Evolutionary conservation across 345 rosid genomes (phyloP), one percentile per base, ranked within the genome.

Genomic region (Erodium maritimum): DNA sequence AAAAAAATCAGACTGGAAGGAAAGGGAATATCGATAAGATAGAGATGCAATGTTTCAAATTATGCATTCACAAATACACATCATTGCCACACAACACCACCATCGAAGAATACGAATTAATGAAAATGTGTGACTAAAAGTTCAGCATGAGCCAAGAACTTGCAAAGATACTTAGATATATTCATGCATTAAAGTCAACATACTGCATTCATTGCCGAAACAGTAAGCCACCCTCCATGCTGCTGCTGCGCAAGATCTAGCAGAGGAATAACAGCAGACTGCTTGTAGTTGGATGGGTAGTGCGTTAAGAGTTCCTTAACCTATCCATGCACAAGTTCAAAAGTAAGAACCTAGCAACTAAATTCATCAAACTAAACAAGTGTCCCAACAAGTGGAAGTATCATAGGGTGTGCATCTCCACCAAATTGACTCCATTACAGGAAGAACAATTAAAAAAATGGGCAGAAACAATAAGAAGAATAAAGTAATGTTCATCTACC

Each of bases 191-290:
- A 5, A 50, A 9, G 62, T 22, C 34, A 64, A 61, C 79, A 57
- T 79, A 90, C 99, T 1, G 88, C 95, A 76, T 94, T 86, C 99
- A 94, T 90, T 20, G 99, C 99, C 5, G 99, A 94, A 68, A 94
- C 97, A 58, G 99, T 96, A 34, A 94, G 95, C 99, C 99, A 90
- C 5, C 97, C 97, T 70, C 99, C 97, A 84, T 94, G 96, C 73
- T 94, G 99, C 85, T 90, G 97, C 61, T 94, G 97, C 25, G 97
- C 99, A 72, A 94, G 97, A 80, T 94, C 99, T 58, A 94, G 85
- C 61, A 94, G 78, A 56, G 96, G 90, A 72, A 94, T 94, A 54
- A 87, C 99, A 4, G 96, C 95, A 11, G 99, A 90, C 79, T 90
- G 99, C 83, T 94, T 87, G 82, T 94, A 94, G 73, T 94, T 94